Conservation (phyloP, 2,329 filamentous ascomycete genomes). For the Aspergillus thermomutatus region DNA sequence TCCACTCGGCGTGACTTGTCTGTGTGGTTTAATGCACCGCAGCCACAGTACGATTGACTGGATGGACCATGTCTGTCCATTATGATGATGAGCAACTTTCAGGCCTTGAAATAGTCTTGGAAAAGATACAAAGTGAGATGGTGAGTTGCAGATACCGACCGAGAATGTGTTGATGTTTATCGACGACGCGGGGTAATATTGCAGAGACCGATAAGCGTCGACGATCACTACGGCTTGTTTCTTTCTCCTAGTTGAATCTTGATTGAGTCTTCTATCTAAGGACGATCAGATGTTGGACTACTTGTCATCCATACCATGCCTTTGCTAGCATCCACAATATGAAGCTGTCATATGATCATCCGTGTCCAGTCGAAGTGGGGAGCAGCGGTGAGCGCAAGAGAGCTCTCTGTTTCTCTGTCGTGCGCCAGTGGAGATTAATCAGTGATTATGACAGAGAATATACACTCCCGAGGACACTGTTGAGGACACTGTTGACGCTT, state of each 20-base stretch:
- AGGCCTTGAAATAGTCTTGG: not conserved
- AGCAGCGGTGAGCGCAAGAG: not conserved
- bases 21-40: too few relatives aligned
- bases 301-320: not conserved
- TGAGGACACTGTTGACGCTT: too few relatives aligned
- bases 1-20: not conserved
- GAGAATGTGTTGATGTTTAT: not conserved
- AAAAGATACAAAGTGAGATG: not conserved
- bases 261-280: not conserved
- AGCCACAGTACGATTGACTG: not conserved
- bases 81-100: not conserved
- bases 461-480: not conserved
- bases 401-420: not conserved
- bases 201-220: not conserved
- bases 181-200: not conserved
- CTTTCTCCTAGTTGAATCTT: not conserved
- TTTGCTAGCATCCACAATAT: too few relatives aligned
- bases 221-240: too few relatives aligned
- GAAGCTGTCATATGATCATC: not conserved
- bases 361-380: not conserved
- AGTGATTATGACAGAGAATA: not conserved
- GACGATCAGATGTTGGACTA: not conserved
- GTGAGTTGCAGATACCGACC: not conserved
- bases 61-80: not conserved
- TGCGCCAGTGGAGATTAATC: not conserved